These are phyloP conservation scores for Kluyveromyces sp. DNA, from an alignment of 1,139 yeast genomes.

Conservation along the genomic window DNA sequence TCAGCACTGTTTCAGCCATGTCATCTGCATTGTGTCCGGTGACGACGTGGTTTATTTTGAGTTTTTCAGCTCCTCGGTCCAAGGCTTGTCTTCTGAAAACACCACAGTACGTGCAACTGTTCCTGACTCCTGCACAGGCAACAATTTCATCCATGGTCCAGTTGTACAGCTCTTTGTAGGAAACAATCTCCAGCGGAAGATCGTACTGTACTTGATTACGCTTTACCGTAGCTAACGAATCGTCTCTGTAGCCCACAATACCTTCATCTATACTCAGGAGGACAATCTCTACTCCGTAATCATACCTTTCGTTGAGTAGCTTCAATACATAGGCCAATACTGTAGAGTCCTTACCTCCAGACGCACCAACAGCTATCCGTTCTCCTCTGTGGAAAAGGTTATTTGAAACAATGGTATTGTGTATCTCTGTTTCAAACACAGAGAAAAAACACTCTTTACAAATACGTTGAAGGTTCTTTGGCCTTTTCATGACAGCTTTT, in stretches of 20 bases:
- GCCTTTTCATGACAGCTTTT: conserved; percentile 84
- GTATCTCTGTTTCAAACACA: conserved; percentile 93
- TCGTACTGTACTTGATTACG: conserved; percentile 83
- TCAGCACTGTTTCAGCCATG: conserved; percentile 95
- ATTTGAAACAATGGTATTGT: conserved; percentile 71
- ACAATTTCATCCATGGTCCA: conserved; percentile 99
- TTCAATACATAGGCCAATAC: conserved; percentile 86
- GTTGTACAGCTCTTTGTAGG: conserved; percentile 79
- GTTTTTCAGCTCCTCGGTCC: conserved; percentile 90
- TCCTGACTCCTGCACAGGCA: conserved; percentile 86
- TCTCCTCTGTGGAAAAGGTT: conserved; percentile 74
- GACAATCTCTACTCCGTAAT: conserved; percentile 78
- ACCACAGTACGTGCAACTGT: conserved; percentile 97
- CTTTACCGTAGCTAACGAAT: conserved; percentile 92
- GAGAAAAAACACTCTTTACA: conserved; percentile 86
- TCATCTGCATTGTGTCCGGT: conserved; percentile 99
- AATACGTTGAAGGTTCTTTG: conserved; percentile 84
- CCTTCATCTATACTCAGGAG: conserved; percentile 93
- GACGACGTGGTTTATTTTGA: conserved; percentile 83
- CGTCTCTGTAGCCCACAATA: conserved; percentile 94
- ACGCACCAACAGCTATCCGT: conserved; percentile 91
- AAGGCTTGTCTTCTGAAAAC: conserved; percentile 93
- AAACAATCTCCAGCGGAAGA: conserved; percentile 83
- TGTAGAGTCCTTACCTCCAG: conserved; percentile 98
- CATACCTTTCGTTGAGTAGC: conserved; percentile 76